A percentile compares a stretch with the other conserved stretches of the same genome.
Evolutionary conservation across 805 yeast species (phyloP).

Genomic region (Sungouiella blattae): DNA sequence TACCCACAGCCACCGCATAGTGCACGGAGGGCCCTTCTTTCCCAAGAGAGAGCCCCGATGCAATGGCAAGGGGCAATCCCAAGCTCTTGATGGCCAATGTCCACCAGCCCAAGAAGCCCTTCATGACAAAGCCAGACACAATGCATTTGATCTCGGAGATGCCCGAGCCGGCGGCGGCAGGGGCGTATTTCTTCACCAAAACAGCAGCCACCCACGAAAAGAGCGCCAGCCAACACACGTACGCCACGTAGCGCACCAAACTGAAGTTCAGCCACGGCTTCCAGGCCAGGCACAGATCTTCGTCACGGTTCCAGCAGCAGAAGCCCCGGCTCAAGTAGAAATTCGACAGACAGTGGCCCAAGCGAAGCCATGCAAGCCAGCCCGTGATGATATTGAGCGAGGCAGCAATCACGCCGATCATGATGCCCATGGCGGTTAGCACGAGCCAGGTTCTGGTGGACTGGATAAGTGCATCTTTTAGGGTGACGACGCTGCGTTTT

Average conservation of each 20-base stretch:
- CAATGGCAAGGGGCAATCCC: conserved; percentile 85
- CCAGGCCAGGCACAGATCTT: conserved; percentile 61
- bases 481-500: conserved; percentile 14
- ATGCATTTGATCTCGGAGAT: conserved; percentile 95
- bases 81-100: conserved; percentile 74
- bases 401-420: conserved; percentile 83
- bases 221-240: conserved; percentile 52
- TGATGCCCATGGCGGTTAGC: conserved; percentile 67
- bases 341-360: conserved; percentile 71
- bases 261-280: conserved; percentile 51
- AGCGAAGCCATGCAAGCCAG: conserved; percentile 73
- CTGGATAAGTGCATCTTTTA: conserved; percentile 25
- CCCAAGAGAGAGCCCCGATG: conserved; percentile 90
- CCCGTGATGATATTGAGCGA: conserved; percentile 77
- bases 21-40: conserved; percentile 99
- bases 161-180: conserved; percentile 95
- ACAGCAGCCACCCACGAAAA: conserved; percentile 66
- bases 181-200: conserved; percentile 70
- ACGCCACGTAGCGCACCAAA: conserved; percentile 51
- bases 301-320: conserved; percentile 79
- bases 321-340: conserved; percentile 70
- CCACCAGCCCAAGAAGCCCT: conserved; percentile 69
- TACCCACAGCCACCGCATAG: conserved; percentile 96
- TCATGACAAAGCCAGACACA: conserved; percentile 81
- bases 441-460: conserved; percentile 66